phyloP scores from a whole-genome alignment of 768 basidiomycete species.

The Pulveroboletus ravenelii region DNA sequence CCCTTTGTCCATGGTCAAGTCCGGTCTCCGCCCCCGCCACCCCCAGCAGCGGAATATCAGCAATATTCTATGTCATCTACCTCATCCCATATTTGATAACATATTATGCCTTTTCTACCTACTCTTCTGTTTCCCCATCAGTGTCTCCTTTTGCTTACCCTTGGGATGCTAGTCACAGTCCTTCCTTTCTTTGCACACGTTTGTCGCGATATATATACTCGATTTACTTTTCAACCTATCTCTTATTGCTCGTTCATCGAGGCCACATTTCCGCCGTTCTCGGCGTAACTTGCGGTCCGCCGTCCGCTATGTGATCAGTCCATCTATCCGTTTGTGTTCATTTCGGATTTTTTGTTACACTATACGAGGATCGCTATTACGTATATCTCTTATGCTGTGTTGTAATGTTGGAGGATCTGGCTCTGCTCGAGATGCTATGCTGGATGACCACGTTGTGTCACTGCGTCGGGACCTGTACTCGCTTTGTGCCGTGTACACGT shows the following conservation, averaged over 20 bases:
- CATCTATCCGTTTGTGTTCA: neutral
- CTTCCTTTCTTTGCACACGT: neutral
- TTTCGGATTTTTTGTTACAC: neutral
- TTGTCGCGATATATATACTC: neutral
- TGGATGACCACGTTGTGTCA: too few relatives aligned
- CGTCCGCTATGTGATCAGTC: too few relatives aligned
- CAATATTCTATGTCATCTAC: neutral
- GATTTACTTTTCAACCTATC: neutral
- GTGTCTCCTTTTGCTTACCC: conserved; percentile 1
- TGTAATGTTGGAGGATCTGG: neutral
- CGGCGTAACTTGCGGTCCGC: too few relatives aligned
- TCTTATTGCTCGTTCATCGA: neutral
- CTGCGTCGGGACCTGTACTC: too few relatives aligned
- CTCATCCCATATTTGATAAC: conserved; percentile 14
- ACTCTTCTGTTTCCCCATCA: neutral
- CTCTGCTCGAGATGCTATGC: too few relatives aligned
- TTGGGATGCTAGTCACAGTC: neutral
- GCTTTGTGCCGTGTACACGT: too few relatives aligned
- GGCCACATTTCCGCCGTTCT: neutral
- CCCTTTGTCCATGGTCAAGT: neutral
- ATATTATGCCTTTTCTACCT: conserved; percentile 7
- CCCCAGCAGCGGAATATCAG: conserved; percentile 13
- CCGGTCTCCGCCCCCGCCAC: conserved; percentile 9
- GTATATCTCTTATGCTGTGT: neutral
- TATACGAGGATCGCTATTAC: neutral